A percentile compares a stretch with the other conserved stretches of the same genome.
These are phyloP conservation scores for Suhomyces maxii DNA, from an alignment of 1,139 yeast genomes.

Conservation along the genomic window DNA sequence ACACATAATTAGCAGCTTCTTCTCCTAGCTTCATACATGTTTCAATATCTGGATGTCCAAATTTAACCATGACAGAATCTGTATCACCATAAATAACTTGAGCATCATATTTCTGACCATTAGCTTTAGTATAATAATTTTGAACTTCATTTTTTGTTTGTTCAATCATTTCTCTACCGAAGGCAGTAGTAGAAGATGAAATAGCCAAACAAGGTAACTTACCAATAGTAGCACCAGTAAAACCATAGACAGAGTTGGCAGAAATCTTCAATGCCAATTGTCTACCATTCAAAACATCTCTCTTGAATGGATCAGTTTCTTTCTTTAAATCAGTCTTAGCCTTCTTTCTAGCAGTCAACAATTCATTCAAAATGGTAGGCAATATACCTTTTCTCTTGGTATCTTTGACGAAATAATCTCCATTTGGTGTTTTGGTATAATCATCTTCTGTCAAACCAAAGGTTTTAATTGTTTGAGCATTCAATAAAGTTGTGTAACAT, in stretches of 20 bases:
- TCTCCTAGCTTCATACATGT: conserved; percentile 91
- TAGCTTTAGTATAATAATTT: conserved; percentile 68
- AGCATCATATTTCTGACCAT: conserved; percentile 82
- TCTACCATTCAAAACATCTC: conserved; percentile 94
- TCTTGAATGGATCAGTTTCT: conserved; percentile 91
- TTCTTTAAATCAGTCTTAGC: conserved; percentile 89
- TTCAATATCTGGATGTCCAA: conserved; percentile 79
- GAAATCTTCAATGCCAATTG: conserved; percentile 95
- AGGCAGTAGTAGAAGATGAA: conserved; percentile 93
- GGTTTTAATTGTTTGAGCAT: conserved; percentile 65
- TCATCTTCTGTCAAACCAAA: conserved; percentile 68
- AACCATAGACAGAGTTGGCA: conserved; percentile 98
- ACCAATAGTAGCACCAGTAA: conserved; percentile 98
- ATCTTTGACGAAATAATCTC: conserved; percentile 84
- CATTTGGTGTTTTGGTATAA: conserved; percentile 86
- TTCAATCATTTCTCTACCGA: conserved; percentile 97
- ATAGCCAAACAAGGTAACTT: conserved; percentile 95
- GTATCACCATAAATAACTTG: conserved; percentile 97
- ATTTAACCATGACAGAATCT: conserved; percentile 98
- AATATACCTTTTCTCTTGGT: conserved; percentile 75
- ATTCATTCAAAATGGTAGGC: conserved; percentile 88
- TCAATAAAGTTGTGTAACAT: conserved; percentile 88
- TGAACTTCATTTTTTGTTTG: conserved; percentile 85
- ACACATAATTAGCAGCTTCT: conserved; percentile 90
- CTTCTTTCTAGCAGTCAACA: conserved; percentile 86